These are phyloP conservation scores for Salix suchowensis DNA, from an alignment of 345 rosid species.

Conservation along the genomic window DNA sequence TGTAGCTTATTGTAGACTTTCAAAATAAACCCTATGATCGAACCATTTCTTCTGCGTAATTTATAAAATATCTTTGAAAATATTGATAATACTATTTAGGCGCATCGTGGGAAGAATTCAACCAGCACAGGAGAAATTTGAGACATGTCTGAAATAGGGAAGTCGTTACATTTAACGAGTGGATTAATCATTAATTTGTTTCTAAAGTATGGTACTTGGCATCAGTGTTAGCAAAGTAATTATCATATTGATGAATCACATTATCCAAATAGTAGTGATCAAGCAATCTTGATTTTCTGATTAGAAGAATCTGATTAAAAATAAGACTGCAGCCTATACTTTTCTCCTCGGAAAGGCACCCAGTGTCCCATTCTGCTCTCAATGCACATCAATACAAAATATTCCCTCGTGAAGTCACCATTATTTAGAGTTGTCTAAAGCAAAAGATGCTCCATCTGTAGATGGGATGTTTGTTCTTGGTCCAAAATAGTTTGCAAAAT, in stretches of 20 bases:
- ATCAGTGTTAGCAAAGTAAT: neutral
- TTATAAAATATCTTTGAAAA: neutral
- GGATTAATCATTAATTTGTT: no score
- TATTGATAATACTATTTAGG: neutral
- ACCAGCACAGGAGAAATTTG: neutral
- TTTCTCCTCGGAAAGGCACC: neutral
- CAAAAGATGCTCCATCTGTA: neutral
- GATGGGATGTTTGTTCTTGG: neutral
- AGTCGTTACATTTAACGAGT: no score
- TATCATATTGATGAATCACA: neutral
- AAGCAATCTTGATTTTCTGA: neutral
- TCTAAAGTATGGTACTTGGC: neutral
- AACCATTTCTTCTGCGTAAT: neutral
- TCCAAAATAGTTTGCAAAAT: neutral
- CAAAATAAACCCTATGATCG: no score
- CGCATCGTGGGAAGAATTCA: neutral
- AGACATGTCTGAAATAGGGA: neutral
- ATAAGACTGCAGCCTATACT: neutral
- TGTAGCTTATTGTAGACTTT: no score
- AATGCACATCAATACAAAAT: neutral
- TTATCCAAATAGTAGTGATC: neutral
- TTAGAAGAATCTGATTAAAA: neutral
- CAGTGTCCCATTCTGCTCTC: neutral
- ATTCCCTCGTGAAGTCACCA: neutral
- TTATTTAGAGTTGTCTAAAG: neutral